A percentile compares a stretch with the other conserved stretches of the same genome.
phyloP scores from a whole-genome alignment of 805 yeast genomes.

The Lipomyces kockii region DNA sequence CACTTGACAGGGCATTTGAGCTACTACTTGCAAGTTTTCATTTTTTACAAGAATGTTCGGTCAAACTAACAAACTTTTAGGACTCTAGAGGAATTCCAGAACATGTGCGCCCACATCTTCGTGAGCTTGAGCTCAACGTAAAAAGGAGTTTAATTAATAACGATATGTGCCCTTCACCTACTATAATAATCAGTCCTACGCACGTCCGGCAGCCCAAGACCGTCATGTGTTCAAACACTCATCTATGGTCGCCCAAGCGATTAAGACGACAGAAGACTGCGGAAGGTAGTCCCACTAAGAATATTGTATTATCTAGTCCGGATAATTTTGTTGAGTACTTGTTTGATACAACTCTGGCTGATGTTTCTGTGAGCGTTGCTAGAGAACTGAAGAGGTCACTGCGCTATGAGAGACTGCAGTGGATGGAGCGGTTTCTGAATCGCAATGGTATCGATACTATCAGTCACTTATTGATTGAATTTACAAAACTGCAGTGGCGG shows the following conservation, averaged over 20 bases:
- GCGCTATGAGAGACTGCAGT: conserved; percentile 19
- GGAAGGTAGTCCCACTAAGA: not conserved
- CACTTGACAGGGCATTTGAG: conserved; percentile 12
- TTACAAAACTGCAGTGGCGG: conserved; percentile 21
- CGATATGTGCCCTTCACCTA: conserved; percentile 5
- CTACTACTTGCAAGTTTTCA: conserved; percentile 13
- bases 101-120: conserved; percentile 15
- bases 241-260: conserved; percentile 7
- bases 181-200: not conserved
- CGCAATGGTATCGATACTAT: conserved; percentile 23
- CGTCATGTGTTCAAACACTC: not conserved
- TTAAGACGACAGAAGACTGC: not conserved
- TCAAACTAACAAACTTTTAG: not conserved
- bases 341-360: not conserved
- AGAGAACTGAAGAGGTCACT: conserved; percentile 16
- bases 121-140: conserved; percentile 13
- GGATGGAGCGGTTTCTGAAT: conserved; percentile 21
- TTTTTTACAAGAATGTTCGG: not conserved
- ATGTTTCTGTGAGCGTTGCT: not conserved
- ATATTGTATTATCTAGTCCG: conserved; percentile 6
- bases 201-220: not conserved
- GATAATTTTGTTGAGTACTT: conserved; percentile 29
- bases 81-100: conserved; percentile 10
- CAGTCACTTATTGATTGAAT: not conserved
- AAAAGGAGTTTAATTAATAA: conserved; percentile 6